Conservation (phyloP, 805 yeast genomes). For the Sungouiella thailandica region DNA sequence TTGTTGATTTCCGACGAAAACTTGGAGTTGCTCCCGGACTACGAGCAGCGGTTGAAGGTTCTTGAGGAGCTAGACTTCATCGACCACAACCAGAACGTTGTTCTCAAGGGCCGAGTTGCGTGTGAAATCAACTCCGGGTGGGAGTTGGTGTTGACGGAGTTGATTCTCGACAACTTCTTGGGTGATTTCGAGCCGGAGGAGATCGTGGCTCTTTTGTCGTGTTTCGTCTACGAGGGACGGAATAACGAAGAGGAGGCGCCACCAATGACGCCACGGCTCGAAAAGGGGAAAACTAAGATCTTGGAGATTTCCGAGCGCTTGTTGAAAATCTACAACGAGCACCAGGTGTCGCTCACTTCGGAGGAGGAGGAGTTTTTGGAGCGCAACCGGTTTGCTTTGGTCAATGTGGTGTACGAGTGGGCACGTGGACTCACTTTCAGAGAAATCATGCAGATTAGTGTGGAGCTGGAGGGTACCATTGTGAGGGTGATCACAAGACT, state of each 20-base stretch:
- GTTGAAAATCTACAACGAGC: slow-evolving; percentile 54
- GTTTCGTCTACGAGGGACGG: slow-evolving; percentile 88
- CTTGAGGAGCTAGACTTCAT: slow-evolving; percentile 75
- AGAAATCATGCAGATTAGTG: slow-evolving; percentile 83
- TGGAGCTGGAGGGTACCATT: slow-evolving; percentile 93
- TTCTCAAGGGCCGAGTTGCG: slow-evolving; percentile 86
- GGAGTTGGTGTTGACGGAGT: slow-evolving; percentile 85
- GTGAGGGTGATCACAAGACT: slow-evolving; percentile 91
- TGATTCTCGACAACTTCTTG: slow-evolving; percentile 83
- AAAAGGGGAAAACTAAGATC: slow-evolving; percentile 61
- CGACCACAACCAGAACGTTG: slow-evolving; percentile 69
- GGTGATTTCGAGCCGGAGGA: slow-evolving; percentile 95
- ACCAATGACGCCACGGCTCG: slow-evolving; percentile 72
- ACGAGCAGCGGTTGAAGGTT: slow-evolving; percentile 81
- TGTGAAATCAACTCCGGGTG: slow-evolving; percentile 91
- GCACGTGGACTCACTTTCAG: slow-evolving; percentile 90
- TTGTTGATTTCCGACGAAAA: slow-evolving; percentile 78
- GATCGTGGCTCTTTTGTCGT: slow-evolving; percentile 89
- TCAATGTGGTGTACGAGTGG: slow-evolving; percentile 97
- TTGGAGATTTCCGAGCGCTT: slow-evolving; percentile 63
- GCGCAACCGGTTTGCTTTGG: slow-evolving; percentile 79
- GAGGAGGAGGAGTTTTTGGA: slow-evolving; percentile 86
- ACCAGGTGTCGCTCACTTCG: slow-evolving; percentile 69
- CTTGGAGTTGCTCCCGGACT: slow-evolving; percentile 85
- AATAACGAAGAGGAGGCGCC: slow-evolving; percentile 60